A percentile compares a stretch with the other conserved stretches of the same genome.
phyloP scores from a whole-genome alignment of 2,329 filamentous ascomycete species.

The Ophiocordyceps unilateralis region DNA sequence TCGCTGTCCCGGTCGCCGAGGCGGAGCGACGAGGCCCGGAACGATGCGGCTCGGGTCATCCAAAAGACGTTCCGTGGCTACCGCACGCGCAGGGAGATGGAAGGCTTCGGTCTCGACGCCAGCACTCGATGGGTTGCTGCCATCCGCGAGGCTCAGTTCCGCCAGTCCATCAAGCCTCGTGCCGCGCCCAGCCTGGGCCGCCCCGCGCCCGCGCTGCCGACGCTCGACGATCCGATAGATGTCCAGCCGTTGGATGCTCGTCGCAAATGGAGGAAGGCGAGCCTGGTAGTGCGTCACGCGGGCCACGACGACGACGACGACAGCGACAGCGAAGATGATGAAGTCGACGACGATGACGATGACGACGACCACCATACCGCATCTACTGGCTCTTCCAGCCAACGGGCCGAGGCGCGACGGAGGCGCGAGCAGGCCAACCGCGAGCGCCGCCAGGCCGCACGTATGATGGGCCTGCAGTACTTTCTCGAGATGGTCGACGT shows the following conservation, averaged over 20 bases:
- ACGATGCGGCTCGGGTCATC: conserved; percentile 37
- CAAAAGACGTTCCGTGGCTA: conserved; percentile 68
- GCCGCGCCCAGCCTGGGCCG: conserved; percentile 10
- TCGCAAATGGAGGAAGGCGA: conserved; percentile 59
- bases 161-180: conserved; percentile 28
- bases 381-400: conserved; percentile 13
- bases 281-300: conserved; percentile 53
- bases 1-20: neutral
- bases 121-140: conserved; percentile 56
- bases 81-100: conserved; percentile 50
- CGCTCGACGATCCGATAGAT: conserved; percentile 5
- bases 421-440: conserved; percentile 31
- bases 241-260: conserved; percentile 26
- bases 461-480: conserved; percentile 72
- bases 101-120: conserved; percentile 52
- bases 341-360: conserved; percentile 25
- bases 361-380: conserved; percentile 29
- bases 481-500: conserved; percentile 73
- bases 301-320: conserved; percentile 53
- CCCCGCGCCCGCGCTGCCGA: conserved; percentile 1
- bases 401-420: conserved; percentile 20
- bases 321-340: conserved; percentile 28
- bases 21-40: conserved; percentile 6
- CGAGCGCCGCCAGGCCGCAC: conserved; percentile 47
- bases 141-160: conserved; percentile 36